A percentile compares a stretch with the other conserved stretches of the same genome.
Evolutionary conservation across 192 early-diverging fungal genomes (phyloP).

Genomic region (Podila epicladia): DNA sequence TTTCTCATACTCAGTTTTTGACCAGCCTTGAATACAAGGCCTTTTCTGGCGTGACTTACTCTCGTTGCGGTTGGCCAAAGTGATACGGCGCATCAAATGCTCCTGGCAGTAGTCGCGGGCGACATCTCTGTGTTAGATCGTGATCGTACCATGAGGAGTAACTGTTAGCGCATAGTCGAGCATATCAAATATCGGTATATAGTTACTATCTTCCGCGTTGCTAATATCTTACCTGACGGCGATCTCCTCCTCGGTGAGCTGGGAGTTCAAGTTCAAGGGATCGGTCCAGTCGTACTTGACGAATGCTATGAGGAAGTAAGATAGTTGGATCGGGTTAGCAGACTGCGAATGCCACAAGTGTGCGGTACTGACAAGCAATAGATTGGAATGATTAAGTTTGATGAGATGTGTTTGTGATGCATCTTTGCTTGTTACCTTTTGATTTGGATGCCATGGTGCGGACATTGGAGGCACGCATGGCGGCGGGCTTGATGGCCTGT

Average conservation of each 20-base stretch:
- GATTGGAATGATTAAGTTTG: background rate
- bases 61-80: constrained; percentile 88
- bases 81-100: constrained; percentile 86
- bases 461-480: constrained; percentile 22
- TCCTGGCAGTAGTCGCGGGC: constrained; percentile 90
- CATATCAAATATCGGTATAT: background rate
- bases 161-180: background rate
- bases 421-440: constrained; percentile 19
- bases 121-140: constrained; percentile 67
- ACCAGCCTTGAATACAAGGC: background rate
- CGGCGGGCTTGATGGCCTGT: constrained; percentile 49
- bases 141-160: background rate
- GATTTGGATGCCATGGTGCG: constrained; percentile 49
- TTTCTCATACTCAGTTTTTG: background rate
- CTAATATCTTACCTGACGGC: constrained; percentile 57
- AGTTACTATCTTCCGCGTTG: too few relatives aligned
- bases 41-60: constrained; percentile 55
- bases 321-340: background rate
- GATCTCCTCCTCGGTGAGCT: constrained; percentile 92
- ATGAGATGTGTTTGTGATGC: background rate
- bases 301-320: constrained; percentile 11
- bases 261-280: constrained; percentile 82
- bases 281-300: constrained; percentile 89
- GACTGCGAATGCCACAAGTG: background rate
- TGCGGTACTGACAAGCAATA: background rate